phyloP scores from a whole-genome alignment of 352 stramenopile genomes.

The Pythium vanterpoolii region DNA sequence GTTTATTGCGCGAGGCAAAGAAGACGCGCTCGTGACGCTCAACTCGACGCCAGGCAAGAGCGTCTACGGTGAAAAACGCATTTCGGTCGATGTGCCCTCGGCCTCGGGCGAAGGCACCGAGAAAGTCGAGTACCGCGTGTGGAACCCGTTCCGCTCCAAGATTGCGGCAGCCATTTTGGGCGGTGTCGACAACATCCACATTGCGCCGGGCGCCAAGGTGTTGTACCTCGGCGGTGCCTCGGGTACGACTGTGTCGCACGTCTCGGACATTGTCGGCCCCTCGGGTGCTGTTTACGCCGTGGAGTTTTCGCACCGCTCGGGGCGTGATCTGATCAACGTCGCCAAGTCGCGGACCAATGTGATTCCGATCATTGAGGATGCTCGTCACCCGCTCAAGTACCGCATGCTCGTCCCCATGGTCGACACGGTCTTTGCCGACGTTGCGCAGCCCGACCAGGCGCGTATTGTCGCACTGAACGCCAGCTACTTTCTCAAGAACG shows the following conservation, averaged over 20 bases:
- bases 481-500: slow-evolving; percentile 99
- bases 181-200: slow-evolving; percentile 99
- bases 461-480: slow-evolving; percentile 99
- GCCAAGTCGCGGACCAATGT: slow-evolving; percentile 99
- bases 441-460: slow-evolving; percentile 99
- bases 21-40: slow-evolving; percentile 98
- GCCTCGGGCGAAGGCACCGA: slow-evolving; percentile 87
- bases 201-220: slow-evolving; percentile 96
- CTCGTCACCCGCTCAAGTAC: slow-evolving; percentile 97
- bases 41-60: slow-evolving; percentile 98
- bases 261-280: slow-evolving; percentile 99
- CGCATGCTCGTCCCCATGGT: slow-evolving; percentile 99
- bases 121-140: slow-evolving; percentile 99
- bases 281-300: slow-evolving; percentile 98
- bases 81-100: slow-evolving; percentile 95
- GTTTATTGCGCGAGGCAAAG: slow-evolving; percentile 98
- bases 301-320: slow-evolving; percentile 98
- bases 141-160: slow-evolving; percentile 99
- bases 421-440: slow-evolving; percentile 98
- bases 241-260: slow-evolving; percentile 98
- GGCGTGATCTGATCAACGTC: slow-evolving; percentile 99
- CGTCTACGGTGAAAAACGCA: slow-evolving; percentile 99
- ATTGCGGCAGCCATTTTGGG: slow-evolving; percentile 98
- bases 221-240: slow-evolving; percentile 99
- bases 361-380: slow-evolving; percentile 99